phyloP scores from a whole-genome alignment of 2,329 filamentous ascomycete species.

The Emmonsiellopsis sp. region DNA sequence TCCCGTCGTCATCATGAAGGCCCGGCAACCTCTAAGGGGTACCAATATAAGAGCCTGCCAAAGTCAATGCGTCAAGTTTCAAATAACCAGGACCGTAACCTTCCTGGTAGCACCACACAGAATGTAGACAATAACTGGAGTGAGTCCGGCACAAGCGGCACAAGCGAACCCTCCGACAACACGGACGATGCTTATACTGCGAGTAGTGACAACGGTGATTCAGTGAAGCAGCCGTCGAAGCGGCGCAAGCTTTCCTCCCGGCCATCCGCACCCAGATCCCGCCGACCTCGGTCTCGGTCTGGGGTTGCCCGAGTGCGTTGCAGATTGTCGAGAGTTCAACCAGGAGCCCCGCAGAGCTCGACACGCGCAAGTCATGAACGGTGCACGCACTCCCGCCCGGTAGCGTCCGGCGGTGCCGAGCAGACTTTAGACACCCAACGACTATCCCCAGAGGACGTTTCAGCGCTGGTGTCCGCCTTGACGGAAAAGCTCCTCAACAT shows the following conservation, averaged over 20 bases:
- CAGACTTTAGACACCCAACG: not conserved
- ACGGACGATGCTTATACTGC: not conserved
- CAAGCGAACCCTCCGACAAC: not conserved
- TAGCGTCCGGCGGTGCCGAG: not conserved
- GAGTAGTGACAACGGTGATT: not conserved
- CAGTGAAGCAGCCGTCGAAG: not conserved
- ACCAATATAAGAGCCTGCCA: not conserved
- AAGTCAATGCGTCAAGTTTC: not conserved
- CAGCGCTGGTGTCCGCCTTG: not conserved
- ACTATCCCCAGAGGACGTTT: conserved; percentile 1
- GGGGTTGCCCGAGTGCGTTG: not conserved
- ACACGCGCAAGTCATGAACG: not conserved
- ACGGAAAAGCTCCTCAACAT: not conserved
- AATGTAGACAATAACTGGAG: not conserved
- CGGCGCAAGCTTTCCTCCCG: not conserved
- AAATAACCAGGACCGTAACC: not conserved
- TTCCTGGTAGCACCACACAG: not conserved
- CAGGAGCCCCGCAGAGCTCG: not conserved
- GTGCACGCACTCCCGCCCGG: not conserved
- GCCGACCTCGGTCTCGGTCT: not conserved
- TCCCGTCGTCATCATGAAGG: not conserved
- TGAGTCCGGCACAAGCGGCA: not conserved
- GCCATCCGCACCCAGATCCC: not conserved
- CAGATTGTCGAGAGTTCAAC: not conserved
- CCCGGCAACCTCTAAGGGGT: not conserved